Base-by-base conservation (phyloP, 331 rosid genomes). In the Prunus yedoensis region DNA sequence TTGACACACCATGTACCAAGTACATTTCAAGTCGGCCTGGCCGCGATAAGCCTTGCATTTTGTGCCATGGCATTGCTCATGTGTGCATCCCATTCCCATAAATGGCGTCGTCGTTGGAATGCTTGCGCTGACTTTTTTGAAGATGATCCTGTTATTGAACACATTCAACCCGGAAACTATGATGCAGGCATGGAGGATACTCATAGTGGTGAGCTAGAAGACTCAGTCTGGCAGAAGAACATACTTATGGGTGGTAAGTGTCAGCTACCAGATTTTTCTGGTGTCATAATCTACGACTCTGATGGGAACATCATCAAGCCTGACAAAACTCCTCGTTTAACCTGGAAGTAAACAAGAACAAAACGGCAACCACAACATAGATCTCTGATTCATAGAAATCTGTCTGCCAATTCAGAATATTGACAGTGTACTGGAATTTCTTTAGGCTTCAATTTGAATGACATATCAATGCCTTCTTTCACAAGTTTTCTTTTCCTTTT, bases 171-270 rank as follows among this genome's bases (percentile, higher is more conserved):
- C 0, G 75, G 71, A 32, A 59, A 51, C 53, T 8, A 4, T 14
- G 51, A 71, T 3, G 74, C 21, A 38, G 47, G 38, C 75, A 66
- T 27, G 56, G 56, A 10, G 51, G 51, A 47, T 47, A 3, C 12
- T 47, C 0, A 66, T 28, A 71, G 79, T 3, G 79, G 69, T 3
- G 87, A 79, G 30, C 81, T 72, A 38, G 88, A 76, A 58, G 84
- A 45, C 82, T 80, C 97, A 3, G 59, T 92, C 17, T 89, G 99
- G 99, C 90, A 89, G 83, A 92, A 87, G 89, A 94, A 90, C 77
- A 94, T 92, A 15, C 89, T 92, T 16, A 92, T 92, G 97, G 97
- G 99, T 0, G 97, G 97, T 6, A 89, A 92, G 86, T 92, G 99
- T n/a, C 88, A 94, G 71, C 91, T 94, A 20, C 99, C 97, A 0